Evolutionary conservation across 495 filamentous ascomycete species (phyloP).

Genomic region (Penicillium longicatenatum): DNA sequence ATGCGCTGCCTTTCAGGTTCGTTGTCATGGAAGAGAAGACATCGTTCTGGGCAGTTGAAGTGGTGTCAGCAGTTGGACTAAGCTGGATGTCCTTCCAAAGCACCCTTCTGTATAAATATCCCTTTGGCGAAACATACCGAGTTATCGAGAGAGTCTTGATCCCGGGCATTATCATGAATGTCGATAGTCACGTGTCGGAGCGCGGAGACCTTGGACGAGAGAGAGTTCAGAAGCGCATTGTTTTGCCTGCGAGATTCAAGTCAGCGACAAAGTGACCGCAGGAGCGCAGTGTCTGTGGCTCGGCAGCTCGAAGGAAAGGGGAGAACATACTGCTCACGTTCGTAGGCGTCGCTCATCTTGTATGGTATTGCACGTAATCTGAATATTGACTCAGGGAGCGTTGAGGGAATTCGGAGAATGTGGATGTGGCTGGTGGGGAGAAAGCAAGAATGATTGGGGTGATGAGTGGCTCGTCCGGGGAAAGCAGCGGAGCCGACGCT

Average conservation of each 20-base stretch:
- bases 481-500: slow-evolving; percentile 6
- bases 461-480: slow-evolving; percentile 18
- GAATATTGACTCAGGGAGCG: background rate
- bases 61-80: slow-evolving; percentile 7
- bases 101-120: background rate
- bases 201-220: slow-evolving; percentile 85
- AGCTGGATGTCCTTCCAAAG: background rate
- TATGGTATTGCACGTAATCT: background rate
- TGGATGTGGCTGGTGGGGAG: background rate
- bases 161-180: slow-evolving; percentile 92
- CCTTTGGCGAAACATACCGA: slow-evolving; percentile 58
- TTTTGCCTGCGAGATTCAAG: slow-evolving; percentile 64
- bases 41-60: slow-evolving; percentile 47
- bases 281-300: background rate
- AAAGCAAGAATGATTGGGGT: slow-evolving; percentile 3
- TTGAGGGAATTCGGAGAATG: background rate
- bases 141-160: slow-evolving; percentile 82
- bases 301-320: background rate
- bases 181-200: slow-evolving; percentile 96
- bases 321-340: slow-evolving; percentile 72
- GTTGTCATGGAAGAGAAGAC: slow-evolving; percentile 61
- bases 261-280: slow-evolving; percentile 7
- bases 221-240: slow-evolving; percentile 89
- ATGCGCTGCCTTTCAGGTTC: slow-evolving; percentile 78
- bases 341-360: slow-evolving; percentile 91